phyloP scores from a whole-genome alignment of 148 eudicot species.

The Chenopodium berlandieri region DNA sequence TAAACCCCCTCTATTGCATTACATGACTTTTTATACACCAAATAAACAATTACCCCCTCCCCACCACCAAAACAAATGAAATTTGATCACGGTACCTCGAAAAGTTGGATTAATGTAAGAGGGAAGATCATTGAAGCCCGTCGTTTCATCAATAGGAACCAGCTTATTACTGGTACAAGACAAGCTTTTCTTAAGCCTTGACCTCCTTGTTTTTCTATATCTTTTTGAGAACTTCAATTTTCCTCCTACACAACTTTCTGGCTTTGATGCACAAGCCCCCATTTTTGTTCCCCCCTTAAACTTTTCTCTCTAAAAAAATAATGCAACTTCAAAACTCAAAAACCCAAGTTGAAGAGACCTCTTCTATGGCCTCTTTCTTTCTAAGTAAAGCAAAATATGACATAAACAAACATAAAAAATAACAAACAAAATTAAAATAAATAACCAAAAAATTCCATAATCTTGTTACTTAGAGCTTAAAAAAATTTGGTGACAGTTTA shows the following conservation, averaged over 20 bases:
- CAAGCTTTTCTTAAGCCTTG: conserved; percentile 27
- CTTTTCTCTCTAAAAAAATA: not conserved
- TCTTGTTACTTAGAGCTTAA: too few relatives aligned
- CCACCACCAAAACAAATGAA: not conserved
- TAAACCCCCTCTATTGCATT: too few relatives aligned
- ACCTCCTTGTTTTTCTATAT: conserved; percentile 36
- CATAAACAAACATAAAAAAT: too few relatives aligned
- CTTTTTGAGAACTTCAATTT: conserved; percentile 32
- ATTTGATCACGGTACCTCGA: conserved; percentile 40
- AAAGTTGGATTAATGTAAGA: conserved; percentile 55
- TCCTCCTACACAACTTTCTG: conserved; percentile 52
- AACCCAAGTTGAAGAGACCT: not conserved
- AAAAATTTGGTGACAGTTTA: too few relatives aligned
- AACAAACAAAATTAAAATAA: too few relatives aligned
- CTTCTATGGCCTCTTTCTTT: not conserved
- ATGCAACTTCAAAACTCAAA: not conserved
- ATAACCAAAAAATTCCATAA: not conserved
- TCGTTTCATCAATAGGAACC: conserved; percentile 37
- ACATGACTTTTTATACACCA: too few relatives aligned
- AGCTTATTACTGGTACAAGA: conserved; percentile 35
- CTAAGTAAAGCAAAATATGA: too few relatives aligned
- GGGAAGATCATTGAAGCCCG: conserved; percentile 24
- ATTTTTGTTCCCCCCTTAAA: conserved; percentile 25
- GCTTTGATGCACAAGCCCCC: conserved; percentile 84
- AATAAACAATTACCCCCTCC: too few relatives aligned